Percentiles rank a stretch among this genome's conserved stretches.
phyloP scores from a whole-genome alignment of 2,329 filamentous ascomycete species.

The Nigrospora osmanthi region DNA sequence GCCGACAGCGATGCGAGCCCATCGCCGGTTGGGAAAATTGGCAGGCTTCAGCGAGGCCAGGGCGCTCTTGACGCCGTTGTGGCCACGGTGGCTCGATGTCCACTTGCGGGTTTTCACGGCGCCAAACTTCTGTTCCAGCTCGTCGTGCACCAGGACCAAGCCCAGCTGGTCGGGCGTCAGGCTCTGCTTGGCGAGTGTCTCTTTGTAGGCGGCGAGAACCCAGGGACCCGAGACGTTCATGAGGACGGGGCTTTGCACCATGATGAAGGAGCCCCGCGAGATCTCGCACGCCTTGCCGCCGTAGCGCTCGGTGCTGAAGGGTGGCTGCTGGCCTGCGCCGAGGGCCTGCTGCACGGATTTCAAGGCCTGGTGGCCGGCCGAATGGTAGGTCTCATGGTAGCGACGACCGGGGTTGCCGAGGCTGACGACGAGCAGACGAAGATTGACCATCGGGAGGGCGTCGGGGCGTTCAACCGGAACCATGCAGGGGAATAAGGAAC shows the following conservation, averaged over 20 bases:
- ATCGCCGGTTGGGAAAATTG: slow-evolving; percentile 32
- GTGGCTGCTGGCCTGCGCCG: slow-evolving; percentile 29
- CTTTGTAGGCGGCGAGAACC: slow-evolving; percentile 57
- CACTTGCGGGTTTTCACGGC: slow-evolving; percentile 58
- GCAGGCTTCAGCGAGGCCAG: slow-evolving; percentile 37
- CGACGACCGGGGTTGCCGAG: slow-evolving; percentile 70
- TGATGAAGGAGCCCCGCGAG: slow-evolving; percentile 44
- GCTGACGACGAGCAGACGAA: slow-evolving; percentile 70
- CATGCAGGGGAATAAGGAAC: background rate
- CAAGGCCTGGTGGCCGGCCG: slow-evolving; percentile 75
- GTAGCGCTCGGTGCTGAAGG: slow-evolving; percentile 37
- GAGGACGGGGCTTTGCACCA: slow-evolving; percentile 65
- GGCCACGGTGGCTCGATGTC: slow-evolving; percentile 56
- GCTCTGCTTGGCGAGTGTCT: slow-evolving; percentile 35
- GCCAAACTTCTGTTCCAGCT: slow-evolving; percentile 68
- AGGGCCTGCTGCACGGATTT: slow-evolving; percentile 47
- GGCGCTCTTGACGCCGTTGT: slow-evolving; percentile 69
- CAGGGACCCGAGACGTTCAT: slow-evolving; percentile 84
- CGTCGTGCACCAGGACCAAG: slow-evolving; percentile 81
- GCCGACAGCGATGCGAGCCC: slow-evolving; percentile 66
- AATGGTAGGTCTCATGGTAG: slow-evolving; percentile 76
- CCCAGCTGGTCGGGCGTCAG: slow-evolving; percentile 23
- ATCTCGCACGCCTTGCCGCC: slow-evolving; percentile 44
- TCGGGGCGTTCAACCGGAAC: background rate
- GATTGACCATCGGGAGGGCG: slow-evolving; percentile 11